Evolutionary conservation across 2,329 filamentous ascomycete genomes (phyloP).

Genomic region (Malbranchea cinnamomea): DNA sequence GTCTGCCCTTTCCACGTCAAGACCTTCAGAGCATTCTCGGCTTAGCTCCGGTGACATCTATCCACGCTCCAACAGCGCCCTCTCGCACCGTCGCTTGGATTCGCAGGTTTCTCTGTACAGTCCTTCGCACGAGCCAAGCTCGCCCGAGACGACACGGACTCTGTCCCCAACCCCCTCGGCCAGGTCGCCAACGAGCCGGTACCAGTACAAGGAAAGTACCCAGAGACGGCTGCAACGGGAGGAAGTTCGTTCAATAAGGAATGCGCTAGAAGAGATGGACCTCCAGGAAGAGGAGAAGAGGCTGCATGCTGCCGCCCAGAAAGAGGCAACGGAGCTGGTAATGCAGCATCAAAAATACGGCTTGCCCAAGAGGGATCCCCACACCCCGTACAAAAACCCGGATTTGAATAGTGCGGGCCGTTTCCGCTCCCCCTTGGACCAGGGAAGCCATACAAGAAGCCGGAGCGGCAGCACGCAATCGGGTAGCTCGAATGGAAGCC

Average conservation of each 20-base stretch:
- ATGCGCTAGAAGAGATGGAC: slow-evolving; percentile 45
- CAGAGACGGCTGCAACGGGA: slow-evolving; percentile 43
- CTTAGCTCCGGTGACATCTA: slow-evolving; percentile 13
- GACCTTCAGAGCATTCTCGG: slow-evolving; percentile 11
- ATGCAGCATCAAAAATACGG: slow-evolving; percentile 45
- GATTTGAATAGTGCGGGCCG: slow-evolving; percentile 17
- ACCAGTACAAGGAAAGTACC: slow-evolving; percentile 41
- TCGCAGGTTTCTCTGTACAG: slow-evolving; percentile 15
- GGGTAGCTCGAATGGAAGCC: slow-evolving; percentile 11
- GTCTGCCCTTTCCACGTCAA: slow-evolving; percentile 28
- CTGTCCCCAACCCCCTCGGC: slow-evolving; percentile 21
- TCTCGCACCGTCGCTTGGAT: slow-evolving; percentile 24
- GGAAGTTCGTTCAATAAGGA: slow-evolving; percentile 40
- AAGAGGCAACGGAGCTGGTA: slow-evolving; percentile 50
- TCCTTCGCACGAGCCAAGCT: slow-evolving; percentile 3
- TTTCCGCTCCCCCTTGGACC: slow-evolving; percentile 31
- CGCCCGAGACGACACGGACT: slow-evolving; percentile 19
- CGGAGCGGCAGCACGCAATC: slow-evolving; percentile 18
- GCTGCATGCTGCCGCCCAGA: slow-evolving; percentile 42
- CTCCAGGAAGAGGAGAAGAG: slow-evolving; percentile 37
- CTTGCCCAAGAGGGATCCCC: slow-evolving; percentile 33
- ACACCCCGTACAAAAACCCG: slow-evolving; percentile 32
- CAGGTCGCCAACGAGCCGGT: slow-evolving; percentile 28
- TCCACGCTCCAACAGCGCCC: slow-evolving; percentile 25
- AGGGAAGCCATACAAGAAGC: slow-evolving; percentile 30